Conservation (phyloP, 2,329 filamentous ascomycete species). For the Fusarium transvaalense region DNA sequence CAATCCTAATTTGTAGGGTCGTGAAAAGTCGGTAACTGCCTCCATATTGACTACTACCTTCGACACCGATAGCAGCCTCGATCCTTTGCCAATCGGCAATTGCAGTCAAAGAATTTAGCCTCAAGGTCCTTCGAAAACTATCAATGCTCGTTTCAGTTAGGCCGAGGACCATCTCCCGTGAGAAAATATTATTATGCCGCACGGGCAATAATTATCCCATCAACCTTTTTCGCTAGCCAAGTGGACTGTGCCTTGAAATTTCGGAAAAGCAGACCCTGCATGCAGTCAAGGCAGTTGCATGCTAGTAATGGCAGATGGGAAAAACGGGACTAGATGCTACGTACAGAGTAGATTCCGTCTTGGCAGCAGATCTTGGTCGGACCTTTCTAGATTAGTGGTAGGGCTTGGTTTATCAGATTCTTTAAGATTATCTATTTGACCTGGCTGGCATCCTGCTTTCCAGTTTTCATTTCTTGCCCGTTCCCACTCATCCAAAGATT, state of each 20-base stretch:
- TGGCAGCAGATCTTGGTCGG: constrained; percentile 1
- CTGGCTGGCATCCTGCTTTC: not conserved
- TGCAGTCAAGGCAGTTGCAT: not conserved
- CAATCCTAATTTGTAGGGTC: not conserved
- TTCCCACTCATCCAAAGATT: too few relatives aligned
- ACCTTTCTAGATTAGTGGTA: not conserved
- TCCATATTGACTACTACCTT: not conserved
- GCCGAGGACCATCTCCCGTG: not conserved
- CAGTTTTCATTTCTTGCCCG: not conserved
- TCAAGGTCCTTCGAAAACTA: not conserved
- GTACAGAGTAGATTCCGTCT: not conserved
- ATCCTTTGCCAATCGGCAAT: not conserved
- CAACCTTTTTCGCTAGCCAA: not conserved
- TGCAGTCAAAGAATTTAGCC: not conserved
- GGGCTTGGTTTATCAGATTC: constrained; percentile 2
- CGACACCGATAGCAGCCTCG: not conserved
- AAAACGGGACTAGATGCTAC: not conserved
- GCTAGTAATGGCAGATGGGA: not conserved
- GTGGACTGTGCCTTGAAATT: not conserved
- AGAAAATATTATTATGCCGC: not conserved
- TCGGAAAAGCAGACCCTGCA: not conserved
- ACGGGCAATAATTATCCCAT: constrained; percentile 12
- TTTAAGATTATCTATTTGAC: not conserved
- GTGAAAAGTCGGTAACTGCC: not conserved
- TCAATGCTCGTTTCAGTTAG: not conserved